These are phyloP conservation scores for Plectranthus barbatus DNA, from an alignment of 257 asterid genomes.

Conservation along the genomic window DNA sequence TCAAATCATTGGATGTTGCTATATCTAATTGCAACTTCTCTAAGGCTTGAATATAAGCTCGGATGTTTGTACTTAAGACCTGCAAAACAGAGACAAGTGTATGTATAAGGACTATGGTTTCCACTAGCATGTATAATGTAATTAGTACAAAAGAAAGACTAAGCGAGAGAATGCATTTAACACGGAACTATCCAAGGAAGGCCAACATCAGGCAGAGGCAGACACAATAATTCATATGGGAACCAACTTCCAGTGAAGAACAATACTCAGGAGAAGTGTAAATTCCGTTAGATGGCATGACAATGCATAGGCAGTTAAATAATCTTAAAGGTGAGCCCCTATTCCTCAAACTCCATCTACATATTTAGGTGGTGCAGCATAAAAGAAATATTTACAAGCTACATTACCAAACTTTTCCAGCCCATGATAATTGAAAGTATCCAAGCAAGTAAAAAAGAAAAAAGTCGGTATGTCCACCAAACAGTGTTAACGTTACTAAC, in stretches of 20 bases:
- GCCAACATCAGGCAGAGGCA: conserved; percentile 14
- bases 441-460: neutral
- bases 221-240: neutral
- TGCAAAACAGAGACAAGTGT: conserved; percentile 27
- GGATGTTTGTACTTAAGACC: conserved; percentile 89
- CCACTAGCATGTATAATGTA: neutral
- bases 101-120: conserved; percentile 1
- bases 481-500: neutral
- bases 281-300: neutral
- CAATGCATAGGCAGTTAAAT: neutral
- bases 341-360: neutral
- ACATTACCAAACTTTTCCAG: neutral
- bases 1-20: conserved; percentile 93
- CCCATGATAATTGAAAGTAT: conserved; percentile 3
- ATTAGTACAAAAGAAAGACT: neutral
- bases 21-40: conserved; percentile 97
- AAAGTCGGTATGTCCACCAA: neutral
- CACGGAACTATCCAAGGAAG: conserved; percentile 7
- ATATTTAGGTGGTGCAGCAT: neutral
- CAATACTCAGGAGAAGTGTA: neutral
- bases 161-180: conserved; percentile 1
- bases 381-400: neutral
- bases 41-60: conserved; percentile 96
- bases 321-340: neutral
- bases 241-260: neutral